These are phyloP conservation scores for Albatrellus ellisii DNA, from an alignment of 768 basidiomycete species.

Conservation along the genomic window DNA sequence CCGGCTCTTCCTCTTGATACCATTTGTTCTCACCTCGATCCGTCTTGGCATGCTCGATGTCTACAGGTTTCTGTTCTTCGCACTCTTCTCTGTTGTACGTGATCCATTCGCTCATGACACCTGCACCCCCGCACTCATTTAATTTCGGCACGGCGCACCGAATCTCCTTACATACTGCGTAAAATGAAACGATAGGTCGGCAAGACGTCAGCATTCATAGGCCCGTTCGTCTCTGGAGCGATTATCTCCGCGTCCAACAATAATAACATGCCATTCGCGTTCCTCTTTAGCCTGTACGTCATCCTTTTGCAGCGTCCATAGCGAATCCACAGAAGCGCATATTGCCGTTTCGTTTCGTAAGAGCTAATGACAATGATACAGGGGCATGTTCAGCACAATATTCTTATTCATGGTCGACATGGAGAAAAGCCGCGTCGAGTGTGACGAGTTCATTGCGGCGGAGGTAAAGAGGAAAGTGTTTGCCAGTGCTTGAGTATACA, in stretches of 20 bases:
- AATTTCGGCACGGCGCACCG: not conserved
- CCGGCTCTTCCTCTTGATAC: no score
- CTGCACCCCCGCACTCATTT: not conserved
- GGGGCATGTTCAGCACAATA: constrained; percentile 37
- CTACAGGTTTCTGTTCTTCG: constrained; percentile 56
- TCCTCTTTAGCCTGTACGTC: constrained; percentile 52
- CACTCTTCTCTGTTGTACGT: constrained; percentile 55
- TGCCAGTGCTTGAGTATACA: not conserved
- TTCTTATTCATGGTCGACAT: constrained; percentile 55
- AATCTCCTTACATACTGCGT: not conserved
- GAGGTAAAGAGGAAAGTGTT: constrained; percentile 34
- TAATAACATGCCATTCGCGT: constrained; percentile 65
- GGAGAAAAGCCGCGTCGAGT: constrained; percentile 49
- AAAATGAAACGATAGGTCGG: constrained; percentile 36
- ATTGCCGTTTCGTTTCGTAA: no score
- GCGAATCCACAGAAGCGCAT: no score
- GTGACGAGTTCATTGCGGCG: constrained; percentile 44
- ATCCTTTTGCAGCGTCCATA: not conserved
- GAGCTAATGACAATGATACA: no score
- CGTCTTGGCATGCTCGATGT: not conserved
- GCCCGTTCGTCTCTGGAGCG: constrained; percentile 61
- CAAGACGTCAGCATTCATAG: constrained; percentile 68
- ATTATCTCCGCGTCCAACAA: constrained; percentile 59
- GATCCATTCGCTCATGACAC: not conserved
- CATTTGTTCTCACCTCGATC: constrained; percentile 1